Base-by-base conservation (phyloP, 2,329 filamentous ascomycete species). In the Colletotrichum sp. region DNA sequence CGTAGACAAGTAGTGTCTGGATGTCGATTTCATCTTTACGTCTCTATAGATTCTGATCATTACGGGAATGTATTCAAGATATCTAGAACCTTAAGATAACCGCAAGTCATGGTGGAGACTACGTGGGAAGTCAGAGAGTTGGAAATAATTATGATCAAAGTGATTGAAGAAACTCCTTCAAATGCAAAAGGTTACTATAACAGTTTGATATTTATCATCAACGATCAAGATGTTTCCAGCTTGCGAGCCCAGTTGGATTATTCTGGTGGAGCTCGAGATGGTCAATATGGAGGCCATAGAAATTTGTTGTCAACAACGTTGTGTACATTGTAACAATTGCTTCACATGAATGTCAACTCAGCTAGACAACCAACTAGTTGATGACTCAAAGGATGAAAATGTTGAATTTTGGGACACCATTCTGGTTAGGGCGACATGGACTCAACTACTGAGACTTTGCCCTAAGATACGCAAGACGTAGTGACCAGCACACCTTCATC, bases 141-240 rank as follows among this genome's bases (percentile, higher is more conserved):
- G 15, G 4, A 16, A 36, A 36, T 1, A 36, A 16, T 36, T 8
- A 8, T 36, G 34, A 8, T 36, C 7, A 36, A 0, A 36, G 34
- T 36, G 34, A 36, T 16, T 16, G 6, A 36, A 36, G 34, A 36
- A 16, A 36, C 1, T 15, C 6, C 13, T 36, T 36, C 13, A 36
- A 4, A 36, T 36, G 4, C 13, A 0, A 0, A 5, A 36, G 16
- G 6, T 44, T 1, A 44, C 16, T 44, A 44, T n/a, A n/a, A n/a
- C 2, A 0, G 8, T 10, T 44, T 44, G 16, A 9, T 10, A 0
- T 0, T 44, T n/a, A 6, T n/a, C 39, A 44, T 44, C 5, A 44
- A 44, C 8, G 18, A n/a, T 44, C 39, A 44, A 44, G 8, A n/a
- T 10, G 39, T n/a, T 9, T 44, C 16, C 6, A 44, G 8, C 39